Conservation (phyloP, 345 rosid species). For the Eutrema heterophyllum region DNA sequence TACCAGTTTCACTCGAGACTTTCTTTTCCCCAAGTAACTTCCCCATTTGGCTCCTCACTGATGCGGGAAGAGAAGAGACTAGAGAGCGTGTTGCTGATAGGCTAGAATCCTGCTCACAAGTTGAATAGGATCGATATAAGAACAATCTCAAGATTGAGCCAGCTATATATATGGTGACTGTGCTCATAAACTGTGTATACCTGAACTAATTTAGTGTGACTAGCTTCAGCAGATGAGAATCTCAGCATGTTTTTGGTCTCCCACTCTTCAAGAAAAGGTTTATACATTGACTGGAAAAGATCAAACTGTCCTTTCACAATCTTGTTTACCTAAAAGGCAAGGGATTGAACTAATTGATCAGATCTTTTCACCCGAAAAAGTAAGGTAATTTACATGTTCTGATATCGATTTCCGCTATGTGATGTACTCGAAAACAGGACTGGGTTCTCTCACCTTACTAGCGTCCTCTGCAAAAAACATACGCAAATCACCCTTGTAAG, state of each 20-base stretch:
- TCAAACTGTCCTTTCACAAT: slow-evolving; percentile 82
- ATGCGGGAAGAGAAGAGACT: slow-evolving; percentile 60
- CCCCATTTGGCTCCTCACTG: slow-evolving; percentile 58
- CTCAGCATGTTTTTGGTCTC: slow-evolving; percentile 57
- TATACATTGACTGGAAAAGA: slow-evolving; percentile 72
- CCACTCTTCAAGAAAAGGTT: slow-evolving; percentile 63
- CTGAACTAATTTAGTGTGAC: slow-evolving; percentile 48
- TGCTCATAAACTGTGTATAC: slow-evolving; percentile 28
- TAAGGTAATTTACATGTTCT: neutral
- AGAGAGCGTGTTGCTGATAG: slow-evolving; percentile 46
- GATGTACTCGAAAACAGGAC: neutral
- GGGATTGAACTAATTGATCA: neutral
- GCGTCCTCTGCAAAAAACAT: slow-evolving; percentile 90
- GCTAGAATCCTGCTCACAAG: slow-evolving; percentile 52
- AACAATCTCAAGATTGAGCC: neutral
- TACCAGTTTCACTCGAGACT: slow-evolving; percentile 54
- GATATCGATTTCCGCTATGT: neutral
- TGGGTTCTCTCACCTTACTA: slow-evolving; percentile 51
- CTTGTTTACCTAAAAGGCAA: slow-evolving; percentile 54
- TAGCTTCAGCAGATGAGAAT: slow-evolving; percentile 41
- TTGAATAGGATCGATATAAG: neutral
- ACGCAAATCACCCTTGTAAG: slow-evolving; percentile 87
- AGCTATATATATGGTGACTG: neutral
- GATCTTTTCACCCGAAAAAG: neutral
- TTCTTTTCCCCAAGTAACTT: slow-evolving; percentile 49